Evolutionary conservation across 345 rosid species (phyloP), one percentile per base, ranked within the genome.

Genomic region (Camelina laxa): DNA sequence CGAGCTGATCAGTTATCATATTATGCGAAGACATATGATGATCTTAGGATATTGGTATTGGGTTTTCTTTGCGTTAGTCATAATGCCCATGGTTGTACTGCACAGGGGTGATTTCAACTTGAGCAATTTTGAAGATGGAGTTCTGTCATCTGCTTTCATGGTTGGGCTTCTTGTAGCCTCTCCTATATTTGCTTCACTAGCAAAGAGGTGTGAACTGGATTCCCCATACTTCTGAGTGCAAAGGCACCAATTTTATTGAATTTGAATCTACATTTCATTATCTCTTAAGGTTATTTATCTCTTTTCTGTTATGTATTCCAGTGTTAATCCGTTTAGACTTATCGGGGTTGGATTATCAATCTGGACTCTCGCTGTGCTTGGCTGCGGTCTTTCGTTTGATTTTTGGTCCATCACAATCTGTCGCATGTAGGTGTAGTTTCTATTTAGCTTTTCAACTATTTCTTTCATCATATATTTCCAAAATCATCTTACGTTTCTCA

Each of bases 121-220:
- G 72, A 88, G 70, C 83, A 90, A 94, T 79, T 94, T 94, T 60
- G 86, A 94, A 79, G 98, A 94, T 80, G 98, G 98, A 80, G 65
- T 84, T 72, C 75, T 91, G 35, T 91, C 98, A 67, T 94, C 98
- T 72, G 98, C 97, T 75, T 94, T 91, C 81, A 86, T 94, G 97
- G 98, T 94, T 79, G 98, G 98, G 50, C 91, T 94, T 79, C 93
- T 94, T 60, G 82, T 90, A 67, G 87, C 95, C 57, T 90, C 95
- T 84, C 98, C 98, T 38, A 82, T 90, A 70, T 94, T 94, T 88
- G 98, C 98, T 61, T 83, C 95, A 11, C 54, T 86, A 67, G 90
- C 98, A 41, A 94, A 90, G 82, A 88, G 93, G 98, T 91, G 41
- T 38, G 76, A 35, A 35, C 75, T 64, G 20, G 16, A 22, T 65